Conservation (phyloP, 176 grass and related monocot species). For the Raddia guianensis region DNA sequence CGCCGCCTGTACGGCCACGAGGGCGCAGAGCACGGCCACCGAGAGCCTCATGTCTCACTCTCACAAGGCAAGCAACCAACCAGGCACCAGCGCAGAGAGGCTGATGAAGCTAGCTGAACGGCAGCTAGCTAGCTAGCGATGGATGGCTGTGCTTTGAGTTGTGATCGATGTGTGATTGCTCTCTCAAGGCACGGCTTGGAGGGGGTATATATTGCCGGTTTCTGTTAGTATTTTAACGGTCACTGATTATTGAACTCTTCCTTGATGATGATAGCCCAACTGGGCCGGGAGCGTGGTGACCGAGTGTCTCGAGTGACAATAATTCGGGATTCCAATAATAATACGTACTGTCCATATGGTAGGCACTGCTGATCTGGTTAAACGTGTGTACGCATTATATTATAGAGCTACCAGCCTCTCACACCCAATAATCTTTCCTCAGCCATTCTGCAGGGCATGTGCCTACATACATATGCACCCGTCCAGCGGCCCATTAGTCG, state of each 20-base stretch:
- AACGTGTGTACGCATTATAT: background rate
- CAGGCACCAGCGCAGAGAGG: background rate
- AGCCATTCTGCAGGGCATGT: too few relatives aligned
- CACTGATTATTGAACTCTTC: background rate
- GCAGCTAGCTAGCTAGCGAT: background rate
- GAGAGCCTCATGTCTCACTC: conserved; percentile 39
- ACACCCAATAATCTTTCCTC: background rate
- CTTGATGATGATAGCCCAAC: background rate
- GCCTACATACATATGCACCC: too few relatives aligned
- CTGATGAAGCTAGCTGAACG: background rate
- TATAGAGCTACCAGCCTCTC: background rate
- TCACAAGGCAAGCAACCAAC: background rate
- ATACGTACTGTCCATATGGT: background rate
- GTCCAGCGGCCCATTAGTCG: background rate
- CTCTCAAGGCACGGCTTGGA: background rate
- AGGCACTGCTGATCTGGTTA: background rate
- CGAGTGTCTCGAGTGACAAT: background rate
- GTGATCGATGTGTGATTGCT: background rate
- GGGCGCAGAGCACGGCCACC: conserved; percentile 22
- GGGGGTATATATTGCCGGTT: conserved; percentile 38
- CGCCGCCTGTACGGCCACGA: conserved; percentile 36
- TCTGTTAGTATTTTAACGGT: background rate
- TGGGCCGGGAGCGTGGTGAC: background rate
- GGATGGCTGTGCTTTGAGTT: background rate
- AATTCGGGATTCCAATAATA: background rate